These are phyloP conservation scores for Catenaria anguillulae DNA, from an alignment of 371 early-diverging fungal species.

Conservation along the genomic window DNA sequence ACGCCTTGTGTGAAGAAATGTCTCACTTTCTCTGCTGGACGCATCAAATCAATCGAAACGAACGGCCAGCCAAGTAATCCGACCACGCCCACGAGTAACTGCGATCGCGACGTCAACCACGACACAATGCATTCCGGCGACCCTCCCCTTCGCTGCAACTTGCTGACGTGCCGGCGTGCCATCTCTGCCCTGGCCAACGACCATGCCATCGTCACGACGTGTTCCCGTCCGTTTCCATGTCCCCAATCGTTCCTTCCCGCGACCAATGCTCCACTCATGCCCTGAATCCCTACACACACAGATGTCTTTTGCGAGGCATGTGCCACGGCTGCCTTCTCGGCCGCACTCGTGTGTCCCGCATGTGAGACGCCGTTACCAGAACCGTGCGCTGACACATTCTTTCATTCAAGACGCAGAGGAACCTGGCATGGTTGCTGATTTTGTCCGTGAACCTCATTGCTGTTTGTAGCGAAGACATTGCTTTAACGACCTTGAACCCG, in stretches of 20 bases:
- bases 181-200: not conserved
- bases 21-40: no score
- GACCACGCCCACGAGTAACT: no score
- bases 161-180: not conserved
- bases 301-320: slow-evolving; percentile 66
- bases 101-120: no score
- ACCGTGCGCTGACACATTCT: slow-evolving; percentile 22
- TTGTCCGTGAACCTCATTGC: no score
- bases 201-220: slow-evolving; percentile 54
- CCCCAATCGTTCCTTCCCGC: not conserved
- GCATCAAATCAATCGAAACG: no score
- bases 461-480: slow-evolving; percentile 43
- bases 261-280: not conserved
- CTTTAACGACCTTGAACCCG: slow-evolving; percentile 47
- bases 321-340: slow-evolving; percentile 37
- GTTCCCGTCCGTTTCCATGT: slow-evolving; percentile 37
- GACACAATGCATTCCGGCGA: not conserved
- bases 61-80: no score
- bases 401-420: not conserved
- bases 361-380: slow-evolving; percentile 47
- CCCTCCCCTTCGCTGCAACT: not conserved
- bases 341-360: slow-evolving; percentile 53
- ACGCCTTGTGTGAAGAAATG: no score
- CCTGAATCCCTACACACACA: slow-evolving; percentile 9
- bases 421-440: no score